Percentiles rank a stretch among this genome's conserved stretches.
These are phyloP conservation scores for Brachypodium distachyon DNA, from an alignment of 202 grass and related monocot species.

Conservation along the genomic window DNA sequence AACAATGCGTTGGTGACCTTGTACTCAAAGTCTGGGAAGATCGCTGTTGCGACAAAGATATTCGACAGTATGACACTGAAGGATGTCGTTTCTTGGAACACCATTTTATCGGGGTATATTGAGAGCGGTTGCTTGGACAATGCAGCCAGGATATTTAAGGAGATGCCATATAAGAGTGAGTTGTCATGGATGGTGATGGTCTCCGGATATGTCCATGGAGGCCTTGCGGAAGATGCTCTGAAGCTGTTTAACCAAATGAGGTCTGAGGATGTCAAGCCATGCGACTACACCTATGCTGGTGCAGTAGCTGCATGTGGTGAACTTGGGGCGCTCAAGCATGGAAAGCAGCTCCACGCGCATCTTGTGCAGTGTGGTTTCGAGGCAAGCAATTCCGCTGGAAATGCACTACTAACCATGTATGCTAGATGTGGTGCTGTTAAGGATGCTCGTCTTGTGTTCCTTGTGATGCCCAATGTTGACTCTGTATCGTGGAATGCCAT, in stretches of 20 bases:
- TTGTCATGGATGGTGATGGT: slow-evolving; percentile 94
- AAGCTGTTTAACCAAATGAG: slow-evolving; percentile 65
- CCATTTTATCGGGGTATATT: slow-evolving; percentile 72
- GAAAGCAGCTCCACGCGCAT: slow-evolving; percentile 74
- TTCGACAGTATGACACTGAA: slow-evolving; percentile 51
- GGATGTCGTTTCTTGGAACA: slow-evolving; percentile 89
- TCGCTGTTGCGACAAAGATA: slow-evolving; percentile 48
- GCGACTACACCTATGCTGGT: slow-evolving; percentile 70
- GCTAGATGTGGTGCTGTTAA: slow-evolving; percentile 69
- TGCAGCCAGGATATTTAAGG: slow-evolving; percentile 52
- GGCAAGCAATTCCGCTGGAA: slow-evolving; percentile 76
- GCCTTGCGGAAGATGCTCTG: slow-evolving; percentile 48
- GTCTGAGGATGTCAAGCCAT: slow-evolving; percentile 44
- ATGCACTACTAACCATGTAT: slow-evolving; percentile 91
- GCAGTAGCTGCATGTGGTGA: slow-evolving; percentile 78
- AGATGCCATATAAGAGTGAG: slow-evolving; percentile 67
- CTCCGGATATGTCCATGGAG: slow-evolving; percentile 75
- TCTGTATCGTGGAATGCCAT: slow-evolving; percentile 89
- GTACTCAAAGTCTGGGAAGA: slow-evolving; percentile 56
- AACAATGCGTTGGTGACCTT: slow-evolving; percentile 71
- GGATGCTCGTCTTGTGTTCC: slow-evolving; percentile 54
- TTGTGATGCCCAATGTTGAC: slow-evolving; percentile 66
- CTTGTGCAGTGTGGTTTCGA: slow-evolving; percentile 57
- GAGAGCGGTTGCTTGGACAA: slow-evolving; percentile 40
- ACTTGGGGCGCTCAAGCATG: slow-evolving; percentile 48